Conservation (phyloP, 768 basidiomycete species). For the Mrakia gelida region DNA sequence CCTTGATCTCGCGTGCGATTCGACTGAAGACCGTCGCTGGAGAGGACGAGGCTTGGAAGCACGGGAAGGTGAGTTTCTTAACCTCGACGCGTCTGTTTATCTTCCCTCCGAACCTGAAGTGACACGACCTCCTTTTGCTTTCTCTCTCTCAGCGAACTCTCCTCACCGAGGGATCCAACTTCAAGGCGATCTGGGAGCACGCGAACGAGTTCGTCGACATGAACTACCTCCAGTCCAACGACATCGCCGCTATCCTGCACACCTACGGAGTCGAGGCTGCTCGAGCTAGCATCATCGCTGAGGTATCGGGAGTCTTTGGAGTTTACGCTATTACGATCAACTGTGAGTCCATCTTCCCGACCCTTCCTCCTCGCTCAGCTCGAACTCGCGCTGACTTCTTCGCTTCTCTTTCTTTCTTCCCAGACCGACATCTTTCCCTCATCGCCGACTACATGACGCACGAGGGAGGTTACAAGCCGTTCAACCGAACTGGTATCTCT, state of each 20-base stretch:
- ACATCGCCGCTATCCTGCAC: constrained; percentile 82
- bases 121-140: constrained; percentile 35
- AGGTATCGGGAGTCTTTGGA: constrained; percentile 86
- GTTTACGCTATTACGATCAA: constrained; percentile 96
- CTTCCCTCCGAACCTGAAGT: constrained; percentile 5
- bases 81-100: background rate
- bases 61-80: constrained; percentile 26
- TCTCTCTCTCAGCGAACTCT: constrained; percentile 50
- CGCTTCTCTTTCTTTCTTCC: background rate
- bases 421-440: constrained; percentile 77
- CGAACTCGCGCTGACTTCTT: background rate
- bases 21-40: constrained; percentile 28
- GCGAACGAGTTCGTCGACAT: constrained; percentile 60
- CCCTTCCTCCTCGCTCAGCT: background rate
- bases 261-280: constrained; percentile 98
- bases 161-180: constrained; percentile 90
- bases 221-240: constrained; percentile 83
- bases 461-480: constrained; percentile 95
- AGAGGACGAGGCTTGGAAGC: constrained; percentile 32
- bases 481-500: constrained; percentile 92
- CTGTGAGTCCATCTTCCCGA: constrained; percentile 36
- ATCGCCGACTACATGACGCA: constrained; percentile 99
- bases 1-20: constrained; percentile 63
- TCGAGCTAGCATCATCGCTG: constrained; percentile 78
- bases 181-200: constrained; percentile 74